Conservation (phyloP, 2,329 filamentous ascomycete species). For the Xylariaceae sp. region DNA sequence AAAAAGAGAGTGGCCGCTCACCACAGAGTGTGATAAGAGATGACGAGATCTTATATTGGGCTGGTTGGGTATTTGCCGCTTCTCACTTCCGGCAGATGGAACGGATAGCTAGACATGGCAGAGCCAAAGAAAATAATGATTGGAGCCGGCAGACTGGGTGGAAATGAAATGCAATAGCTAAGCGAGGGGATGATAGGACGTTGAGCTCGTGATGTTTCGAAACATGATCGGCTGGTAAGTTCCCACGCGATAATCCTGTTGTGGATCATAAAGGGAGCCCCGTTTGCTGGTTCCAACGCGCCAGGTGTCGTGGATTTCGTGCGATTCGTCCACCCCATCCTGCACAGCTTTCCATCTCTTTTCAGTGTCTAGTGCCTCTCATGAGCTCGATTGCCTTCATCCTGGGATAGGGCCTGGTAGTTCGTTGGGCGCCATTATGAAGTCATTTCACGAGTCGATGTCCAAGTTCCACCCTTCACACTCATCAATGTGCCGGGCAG, state of each 20-base stretch:
- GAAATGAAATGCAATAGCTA: constrained; percentile 22
- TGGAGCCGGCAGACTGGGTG: constrained; percentile 20
- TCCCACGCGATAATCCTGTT: constrained; percentile 25
- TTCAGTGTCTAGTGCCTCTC: constrained; percentile 25
- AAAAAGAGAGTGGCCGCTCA: constrained; percentile 4
- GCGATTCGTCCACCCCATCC: constrained; percentile 15
- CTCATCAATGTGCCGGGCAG: constrained; percentile 17
- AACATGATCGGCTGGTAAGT: constrained; percentile 24
- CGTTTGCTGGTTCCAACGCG: constrained; percentile 14
- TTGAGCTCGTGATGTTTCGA: constrained; percentile 27
- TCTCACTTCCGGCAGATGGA: constrained; percentile 28
- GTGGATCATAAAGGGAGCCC: constrained; percentile 21
- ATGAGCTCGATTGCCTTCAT: constrained; percentile 4
- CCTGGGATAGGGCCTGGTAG: constrained; percentile 11
- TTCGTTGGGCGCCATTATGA: constrained; percentile 22
- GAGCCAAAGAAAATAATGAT: constrained; percentile 15
- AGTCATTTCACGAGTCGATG: constrained; percentile 10
- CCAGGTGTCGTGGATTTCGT: constrained; percentile 4
- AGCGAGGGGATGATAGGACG: constrained; percentile 19
- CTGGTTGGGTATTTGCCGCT: constrained; percentile 11
- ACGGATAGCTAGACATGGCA: constrained; percentile 20
- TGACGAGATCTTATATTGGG: constrained; percentile 1
- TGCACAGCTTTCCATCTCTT: neutral
- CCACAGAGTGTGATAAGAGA: constrained; percentile 1
- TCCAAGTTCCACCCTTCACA: constrained; percentile 22